Base-by-base conservation (phyloP, 179 eudicot species). In the Camellia oleifera region DNA sequence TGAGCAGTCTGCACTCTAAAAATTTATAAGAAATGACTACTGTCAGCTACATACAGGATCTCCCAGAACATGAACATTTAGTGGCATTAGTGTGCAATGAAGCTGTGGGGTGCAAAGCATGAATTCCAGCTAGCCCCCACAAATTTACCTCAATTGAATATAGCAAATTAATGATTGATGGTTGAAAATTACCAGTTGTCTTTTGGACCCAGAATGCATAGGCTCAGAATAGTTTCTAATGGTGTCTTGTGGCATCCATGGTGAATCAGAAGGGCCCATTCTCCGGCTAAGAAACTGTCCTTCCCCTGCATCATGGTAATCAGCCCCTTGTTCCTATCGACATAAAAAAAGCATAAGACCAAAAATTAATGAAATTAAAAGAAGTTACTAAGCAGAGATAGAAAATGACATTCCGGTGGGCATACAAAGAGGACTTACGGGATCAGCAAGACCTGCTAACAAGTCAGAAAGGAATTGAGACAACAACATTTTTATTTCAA, bases 281-380 rank as follows among this genome's bases (percentile, higher is more conserved):
- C 85, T 84, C 85, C 87, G 86, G 70, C 77, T 69, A 15, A 71
- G 63, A 63, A 86, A 82, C 23, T 88, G 91, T 48, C 89, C 89
- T 57, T 91, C 89, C 78, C 91, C 88, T 82, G 84, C 73, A 77
- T 93, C 94, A 73, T 79, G 87, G 74, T 76, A 82, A 62, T 94
- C 98, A 82, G 88, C 50, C 76, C 80, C 81, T 50, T 84, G 96
- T 52, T 92, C 99, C 97, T 94, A 90, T 72, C 71, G 64, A 79
- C 8, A 76, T 26, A 23, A 78, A 20, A 78, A 53, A 67, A 75
- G 60, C 4, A 54, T 52, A 44, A 67, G 75, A 81, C 44, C 56
- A 60, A 63, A 53, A 10, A 17, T 5, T 4, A 20, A 18, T 32
- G 3, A 78, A 81, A 76, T 62, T 50, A n/a, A 71, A 7, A 76